Evolutionary conservation across 805 yeast species (phyloP), one percentile per base, ranked within the genome.

Genomic region (Kurtzmaniella cleridarum): DNA sequence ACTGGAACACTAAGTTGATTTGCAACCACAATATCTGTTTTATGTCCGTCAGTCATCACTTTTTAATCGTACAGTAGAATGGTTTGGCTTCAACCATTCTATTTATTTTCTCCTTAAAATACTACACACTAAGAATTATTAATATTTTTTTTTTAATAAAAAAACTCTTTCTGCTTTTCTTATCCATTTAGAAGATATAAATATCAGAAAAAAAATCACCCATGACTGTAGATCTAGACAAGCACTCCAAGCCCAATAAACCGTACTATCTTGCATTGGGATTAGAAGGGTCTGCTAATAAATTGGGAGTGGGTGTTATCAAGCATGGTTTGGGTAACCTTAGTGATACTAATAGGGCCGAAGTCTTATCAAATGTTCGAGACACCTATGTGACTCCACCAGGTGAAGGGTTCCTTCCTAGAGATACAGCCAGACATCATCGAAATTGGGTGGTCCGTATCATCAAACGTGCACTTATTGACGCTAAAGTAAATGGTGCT

Each of bases 381-480:
- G 96, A 93, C 59, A 93, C 99, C 0, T 93, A 91, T 55, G 71
- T 85, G 26, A 84, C 98, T 1, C 98, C 99, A 7, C 96, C 98
- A 1, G 99, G 99, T 2, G 97, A 93, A 62, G 99, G 98, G 1
- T 93, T 93, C 51, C 62, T 93, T 32, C 99, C 99, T 1, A 64
- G 98, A 43, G 99, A 93, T 54, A 89, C 97, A 0, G 98, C 98
- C 3, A 72, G 96, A 48, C 98, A 93, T 57, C 99, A 93, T 59
- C 65, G 97, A 32, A 87, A 88, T 60, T 91, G 96, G 96, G 95
- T 82, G 16, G 90, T 86, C 1, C 62, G 97, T 41, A 62, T 90
- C 16, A 78, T 88, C 29, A 79, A 78, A 49, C 53, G 53, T 24
- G 84, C 98, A 0, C 53, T 93, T 31, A 57, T 58, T 2, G 90